These are phyloP conservation scores for Umbelopsis sp. DNA, from an alignment of 192 early-diverging fungal genomes.

Conservation along the genomic window DNA sequence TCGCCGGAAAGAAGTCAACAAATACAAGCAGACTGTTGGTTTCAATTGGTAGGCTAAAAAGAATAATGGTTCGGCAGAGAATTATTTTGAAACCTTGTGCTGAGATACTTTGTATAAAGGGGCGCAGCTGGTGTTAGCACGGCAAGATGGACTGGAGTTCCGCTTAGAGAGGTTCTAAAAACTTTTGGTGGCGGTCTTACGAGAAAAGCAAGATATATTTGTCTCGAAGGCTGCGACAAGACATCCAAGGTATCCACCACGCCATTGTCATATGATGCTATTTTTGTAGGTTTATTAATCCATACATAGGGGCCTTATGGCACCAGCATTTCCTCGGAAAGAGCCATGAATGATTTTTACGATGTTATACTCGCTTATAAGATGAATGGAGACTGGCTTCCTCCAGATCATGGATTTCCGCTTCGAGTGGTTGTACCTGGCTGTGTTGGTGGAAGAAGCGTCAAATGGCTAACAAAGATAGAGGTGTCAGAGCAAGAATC, in stretches of 20 bases:
- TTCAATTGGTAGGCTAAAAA: slow-evolving; percentile 60
- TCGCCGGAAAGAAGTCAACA: slow-evolving; percentile 71
- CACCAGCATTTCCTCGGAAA: slow-evolving; percentile 68
- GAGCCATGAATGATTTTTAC: slow-evolving; percentile 65
- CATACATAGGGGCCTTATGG: slow-evolving; percentile 62
- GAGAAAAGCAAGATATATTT: slow-evolving; percentile 44
- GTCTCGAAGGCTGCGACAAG: slow-evolving; percentile 61
- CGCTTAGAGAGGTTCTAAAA: slow-evolving; percentile 52
- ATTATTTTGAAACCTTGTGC: background rate
- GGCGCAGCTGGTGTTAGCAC: slow-evolving; percentile 45
- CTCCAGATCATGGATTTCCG: slow-evolving; percentile 88
- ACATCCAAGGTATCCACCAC: slow-evolving; percentile 50
- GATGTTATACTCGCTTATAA: slow-evolving; percentile 80
- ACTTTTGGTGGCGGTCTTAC: slow-evolving; percentile 35
- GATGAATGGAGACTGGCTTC: slow-evolving; percentile 75
- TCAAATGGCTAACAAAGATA: slow-evolving; percentile 81
- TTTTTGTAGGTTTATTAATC: background rate
- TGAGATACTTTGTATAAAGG: background rate
- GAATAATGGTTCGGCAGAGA: background rate
- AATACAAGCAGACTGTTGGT: slow-evolving; percentile 61
- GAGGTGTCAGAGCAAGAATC: slow-evolving; percentile 62
- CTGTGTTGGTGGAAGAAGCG: slow-evolving; percentile 82
- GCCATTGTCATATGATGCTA: background rate
- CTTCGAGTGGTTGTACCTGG: slow-evolving; percentile 89
- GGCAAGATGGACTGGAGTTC: slow-evolving; percentile 64